Evolutionary conservation across 331 rosid species (phyloP).

Genomic region (Arachis monticola): DNA sequence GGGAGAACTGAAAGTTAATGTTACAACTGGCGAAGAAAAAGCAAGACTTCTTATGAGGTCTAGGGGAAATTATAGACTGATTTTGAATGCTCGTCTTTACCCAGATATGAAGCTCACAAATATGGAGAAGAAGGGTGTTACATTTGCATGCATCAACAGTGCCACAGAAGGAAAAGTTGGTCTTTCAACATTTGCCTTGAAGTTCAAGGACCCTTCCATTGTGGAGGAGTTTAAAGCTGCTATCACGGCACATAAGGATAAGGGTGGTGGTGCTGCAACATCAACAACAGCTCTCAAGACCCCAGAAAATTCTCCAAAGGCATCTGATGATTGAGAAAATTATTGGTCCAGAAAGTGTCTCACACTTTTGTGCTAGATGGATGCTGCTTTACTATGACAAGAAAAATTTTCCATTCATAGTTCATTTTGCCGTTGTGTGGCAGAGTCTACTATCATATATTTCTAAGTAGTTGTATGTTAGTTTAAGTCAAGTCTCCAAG

Average conservation of each 20-base stretch:
- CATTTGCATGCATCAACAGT: conserved; percentile 95
- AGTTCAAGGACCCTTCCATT: conserved; percentile 79
- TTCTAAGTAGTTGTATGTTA: conserved; percentile 44
- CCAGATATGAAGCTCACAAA: conserved; percentile 86
- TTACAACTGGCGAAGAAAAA: conserved; percentile 57
- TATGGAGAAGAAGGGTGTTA: conserved; percentile 93
- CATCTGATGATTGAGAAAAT: conserved; percentile 54
- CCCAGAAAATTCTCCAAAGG: conserved; percentile 89
- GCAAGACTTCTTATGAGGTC: conserved; percentile 89
- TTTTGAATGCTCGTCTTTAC: conserved; percentile 87
- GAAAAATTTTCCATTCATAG: conserved; percentile 23
- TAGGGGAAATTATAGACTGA: conserved; percentile 79
- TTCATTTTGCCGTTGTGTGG: conserved; percentile 41
- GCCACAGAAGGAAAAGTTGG: conserved; percentile 69
- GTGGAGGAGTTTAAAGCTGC: conserved; percentile 72
- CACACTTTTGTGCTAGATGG: background rate
- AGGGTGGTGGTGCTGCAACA: conserved; percentile 40
- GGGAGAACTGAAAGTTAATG: conserved; percentile 89
- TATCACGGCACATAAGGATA: conserved; percentile 58
- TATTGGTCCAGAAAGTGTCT: conserved; percentile 2
- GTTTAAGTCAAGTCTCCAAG: conserved; percentile 38
- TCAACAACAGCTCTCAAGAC: conserved; percentile 59
- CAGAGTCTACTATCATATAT: conserved; percentile 40
- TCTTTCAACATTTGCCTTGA: conserved; percentile 87
- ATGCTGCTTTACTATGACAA: conserved; percentile 23